phyloP scores from a whole-genome alignment of 371 early-diverging fungal genomes.

The Coemansia sp. region DNA sequence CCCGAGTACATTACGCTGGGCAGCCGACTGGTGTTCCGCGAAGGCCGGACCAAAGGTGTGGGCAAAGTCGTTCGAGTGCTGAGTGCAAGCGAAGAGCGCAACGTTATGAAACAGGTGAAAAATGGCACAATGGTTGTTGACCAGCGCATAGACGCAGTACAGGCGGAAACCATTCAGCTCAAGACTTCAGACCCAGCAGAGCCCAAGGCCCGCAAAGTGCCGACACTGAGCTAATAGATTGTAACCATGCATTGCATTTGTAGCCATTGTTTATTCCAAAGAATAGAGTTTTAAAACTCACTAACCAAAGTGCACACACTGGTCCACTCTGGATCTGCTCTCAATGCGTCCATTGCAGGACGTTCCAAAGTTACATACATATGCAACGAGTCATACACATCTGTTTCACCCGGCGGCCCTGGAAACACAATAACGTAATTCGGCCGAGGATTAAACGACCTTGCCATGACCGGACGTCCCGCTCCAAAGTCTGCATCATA shows the following conservation, averaged over 20 bases:
- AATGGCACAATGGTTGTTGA: neutral
- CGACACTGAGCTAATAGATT: neutral
- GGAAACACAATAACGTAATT: slow-evolving; percentile 48
- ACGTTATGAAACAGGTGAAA: neutral
- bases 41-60: slow-evolving; percentile 89
- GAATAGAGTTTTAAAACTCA: slow-evolving; percentile 1
- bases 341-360: slow-evolving; percentile 36
- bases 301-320: slow-evolving; percentile 23
- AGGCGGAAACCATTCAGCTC: neutral
- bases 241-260: too few relatives aligned
- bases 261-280: too few relatives aligned
- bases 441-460: slow-evolving; percentile 41
- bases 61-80: slow-evolving; percentile 72
- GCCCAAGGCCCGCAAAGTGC: neutral
- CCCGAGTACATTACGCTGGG: slow-evolving; percentile 84
- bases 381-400: slow-evolving; percentile 21
- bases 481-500: slow-evolving; percentile 45
- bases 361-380: slow-evolving; percentile 39
- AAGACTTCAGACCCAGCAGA: neutral
- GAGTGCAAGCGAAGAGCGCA: slow-evolving; percentile 31
- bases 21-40: slow-evolving; percentile 76
- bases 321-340: slow-evolving; percentile 18
- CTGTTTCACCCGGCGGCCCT: slow-evolving; percentile 20
- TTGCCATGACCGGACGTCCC: slow-evolving; percentile 35
- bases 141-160: neutral